Conservation (phyloP, 2,329 filamentous ascomycete species). For the Hypoxylon sp. region DNA sequence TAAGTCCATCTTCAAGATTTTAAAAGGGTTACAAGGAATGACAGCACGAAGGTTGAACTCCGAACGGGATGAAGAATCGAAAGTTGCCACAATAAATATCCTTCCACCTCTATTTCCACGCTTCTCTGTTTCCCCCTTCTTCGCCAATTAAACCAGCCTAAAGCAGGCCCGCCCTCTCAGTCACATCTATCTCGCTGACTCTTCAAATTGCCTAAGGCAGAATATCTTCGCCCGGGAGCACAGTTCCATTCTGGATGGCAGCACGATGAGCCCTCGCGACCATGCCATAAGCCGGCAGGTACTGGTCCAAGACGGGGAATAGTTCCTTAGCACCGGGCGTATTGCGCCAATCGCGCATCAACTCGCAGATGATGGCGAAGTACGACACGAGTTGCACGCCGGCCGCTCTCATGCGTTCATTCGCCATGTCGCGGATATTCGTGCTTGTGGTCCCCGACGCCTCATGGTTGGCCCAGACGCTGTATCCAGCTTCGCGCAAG, state of each 20-base stretch:
- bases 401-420: conserved; percentile 75
- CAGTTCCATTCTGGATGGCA: conserved; percentile 71
- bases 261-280: conserved; percentile 73
- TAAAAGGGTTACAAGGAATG: neutral
- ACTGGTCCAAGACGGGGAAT: conserved; percentile 75
- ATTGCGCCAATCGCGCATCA: conserved; percentile 79
- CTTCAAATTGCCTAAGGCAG: conserved; percentile 37
- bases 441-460: conserved; percentile 76
- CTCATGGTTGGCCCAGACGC: conserved; percentile 80
- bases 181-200: neutral
- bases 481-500: conserved; percentile 78
- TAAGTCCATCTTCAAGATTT: neutral
- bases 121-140: neutral
- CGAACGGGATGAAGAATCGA: conserved; percentile 14
- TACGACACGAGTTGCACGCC: conserved; percentile 75
- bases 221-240: conserved; percentile 68
- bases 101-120: neutral
- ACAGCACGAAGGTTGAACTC: conserved; percentile 1
- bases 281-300: conserved; percentile 75
- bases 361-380: conserved; percentile 75
- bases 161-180: neutral
- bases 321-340: conserved; percentile 68
- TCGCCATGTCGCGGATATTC: conserved; percentile 74
- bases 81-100: neutral
- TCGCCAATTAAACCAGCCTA: neutral